Base-by-base conservation (phyloP, 1,139 yeast genomes). In the Wickerhamomyces sp. region DNA sequence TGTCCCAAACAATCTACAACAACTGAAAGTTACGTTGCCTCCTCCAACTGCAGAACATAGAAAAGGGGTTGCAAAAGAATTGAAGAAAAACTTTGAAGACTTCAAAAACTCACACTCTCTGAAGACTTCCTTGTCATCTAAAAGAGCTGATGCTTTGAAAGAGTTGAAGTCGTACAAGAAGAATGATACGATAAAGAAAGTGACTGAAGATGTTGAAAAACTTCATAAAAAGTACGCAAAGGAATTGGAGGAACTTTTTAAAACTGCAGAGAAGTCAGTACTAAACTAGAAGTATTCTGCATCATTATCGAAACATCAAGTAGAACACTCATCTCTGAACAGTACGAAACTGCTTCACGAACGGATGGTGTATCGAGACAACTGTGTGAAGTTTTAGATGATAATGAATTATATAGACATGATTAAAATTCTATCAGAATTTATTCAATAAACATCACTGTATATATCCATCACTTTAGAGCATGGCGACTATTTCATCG, bases 11-110 rank as follows among this genome's bases (percentile, higher is more conserved):
- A 86, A 84, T 59, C 81, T 81, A 42, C 95, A 86, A 62, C 75
- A 84, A 35, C 69, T 91, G 59, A 82, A 79, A 54, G 82, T 89
- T 10, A 79, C 89, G 1, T 69, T 89, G 48, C 95, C 95, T 32
- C 83, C 89, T 26, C 74, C 82, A 30, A 83, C 91, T 9, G 75
- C 83, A 3, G 95, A 86, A 49, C 70, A 83, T 27, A 82, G 85
- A 58, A 68, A 74, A 46, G 80, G 75, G 44, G 71, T 74, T 50
- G 75, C 74, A 13, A 84, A 82, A 59, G 72, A 73, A 13, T 69
- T 86, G 58, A 86, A 89, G 61, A 75, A 72, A 18, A 72, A 75
- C 7, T 80, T 71, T 55, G 96, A 89, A 56, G 76, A 74, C 48
- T 81, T 73, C 65, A 81, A 80, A 52, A 78, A 76, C 52, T 78